phyloP scores from a whole-genome alignment of 257 asterid species.

The Ocimum tenuiflorum region DNA sequence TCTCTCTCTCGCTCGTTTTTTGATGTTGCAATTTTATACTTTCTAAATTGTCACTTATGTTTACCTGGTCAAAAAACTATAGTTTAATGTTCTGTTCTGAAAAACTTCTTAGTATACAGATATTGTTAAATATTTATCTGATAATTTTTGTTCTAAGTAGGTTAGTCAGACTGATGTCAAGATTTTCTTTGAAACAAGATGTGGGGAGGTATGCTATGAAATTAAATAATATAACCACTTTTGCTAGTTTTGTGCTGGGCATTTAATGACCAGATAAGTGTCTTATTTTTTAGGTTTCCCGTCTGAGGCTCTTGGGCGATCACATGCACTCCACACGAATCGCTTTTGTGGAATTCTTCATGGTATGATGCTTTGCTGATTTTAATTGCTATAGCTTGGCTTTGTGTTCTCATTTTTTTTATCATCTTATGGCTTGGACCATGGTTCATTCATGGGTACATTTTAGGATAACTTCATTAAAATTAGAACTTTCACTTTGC shows the following conservation, averaged over 20 bases:
- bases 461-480: background rate
- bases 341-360: conserved; percentile 79
- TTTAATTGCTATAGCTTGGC: background rate
- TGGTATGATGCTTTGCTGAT: conserved; percentile 41
- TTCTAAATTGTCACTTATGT: background rate
- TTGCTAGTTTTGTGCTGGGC: background rate
- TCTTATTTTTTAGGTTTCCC: conserved; percentile 62
- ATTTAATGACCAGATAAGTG: conserved; percentile 1
- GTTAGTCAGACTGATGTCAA: conserved; percentile 80
- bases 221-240: background rate
- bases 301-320: conserved; percentile 92
- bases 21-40: background rate
- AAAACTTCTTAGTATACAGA: background rate
- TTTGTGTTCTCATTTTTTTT: background rate
- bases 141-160: conserved; percentile 27
- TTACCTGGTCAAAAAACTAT: background rate
- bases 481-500: background rate
- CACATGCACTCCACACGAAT: conserved; percentile 83
- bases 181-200: conserved; percentile 73
- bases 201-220: conserved; percentile 63
- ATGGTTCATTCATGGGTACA: background rate
- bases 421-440: background rate
- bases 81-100: background rate
- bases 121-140: background rate
- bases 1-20: too few relatives aligned